Evolutionary conservation across 2,329 filamentous ascomycete species (phyloP), one percentile per base, ranked within the genome.

Genomic region (Aspergillus pseudoterreus): DNA sequence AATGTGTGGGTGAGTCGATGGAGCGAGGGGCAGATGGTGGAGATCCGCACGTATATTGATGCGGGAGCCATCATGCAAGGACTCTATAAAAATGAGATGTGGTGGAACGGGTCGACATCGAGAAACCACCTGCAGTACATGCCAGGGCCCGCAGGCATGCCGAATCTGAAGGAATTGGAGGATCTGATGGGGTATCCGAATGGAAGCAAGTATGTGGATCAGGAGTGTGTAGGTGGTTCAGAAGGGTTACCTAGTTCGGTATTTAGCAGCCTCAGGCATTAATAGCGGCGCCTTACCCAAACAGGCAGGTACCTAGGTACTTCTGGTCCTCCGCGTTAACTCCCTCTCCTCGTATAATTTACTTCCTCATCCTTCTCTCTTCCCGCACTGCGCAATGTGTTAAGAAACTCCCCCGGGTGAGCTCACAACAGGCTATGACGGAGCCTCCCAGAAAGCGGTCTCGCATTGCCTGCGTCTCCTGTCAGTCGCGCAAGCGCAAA

Each of bases 401-500:
- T n/a, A 38, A 38, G 6, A 6, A 5, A 8, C 35, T 6, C 35
- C 11, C 35, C 35, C 35, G 15, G 11, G 35, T 46, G 30, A 36
- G 14, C 30, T 21, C 22, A 22, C 24, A 22, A 14, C 36, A 43
- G 32, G 51, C 43, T 21, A 69, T 69, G 66, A 46, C 60, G 41
- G 64, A 69, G 30, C 58, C 61, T 15, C 57, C 56, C 12, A 64
- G 67, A 48, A 70, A 68, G 57, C 73, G 77, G 1, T 74, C 77
- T 21, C 72, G 71, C 36, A 53, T 75, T 8, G 78, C 77, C 19
- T 80, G 78, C 57, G 68, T 76, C 51, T 75, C 78, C 15, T 83
- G 81, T 51, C 73, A 81, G 33, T 72, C 80, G 11, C 75, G 80
- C 45, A 83, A 83, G 63, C 73, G 81, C 43, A 79, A 80, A 65